Conservation (phyloP, 1,139 yeast species). For the Pichia sp. region DNA sequence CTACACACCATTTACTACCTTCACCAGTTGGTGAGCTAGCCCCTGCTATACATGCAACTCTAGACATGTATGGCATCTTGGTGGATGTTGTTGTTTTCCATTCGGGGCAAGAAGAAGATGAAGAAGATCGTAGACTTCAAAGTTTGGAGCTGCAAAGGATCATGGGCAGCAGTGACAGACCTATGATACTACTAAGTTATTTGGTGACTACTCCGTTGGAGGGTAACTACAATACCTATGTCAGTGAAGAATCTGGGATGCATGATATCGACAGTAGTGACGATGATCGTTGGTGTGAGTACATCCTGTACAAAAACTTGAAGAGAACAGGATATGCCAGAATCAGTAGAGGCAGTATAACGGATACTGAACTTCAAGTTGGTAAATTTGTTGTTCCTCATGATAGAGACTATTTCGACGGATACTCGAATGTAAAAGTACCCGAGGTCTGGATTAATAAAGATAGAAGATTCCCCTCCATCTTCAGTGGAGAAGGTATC, state of each 20-base stretch:
- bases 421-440: slow-evolving; percentile 27
- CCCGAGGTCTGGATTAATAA: slow-evolving; percentile 44
- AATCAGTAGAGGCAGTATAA: slow-evolving; percentile 85
- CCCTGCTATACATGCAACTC: slow-evolving; percentile 95
- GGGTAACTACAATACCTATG: slow-evolving; percentile 91
- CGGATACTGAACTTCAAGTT: slow-evolving; percentile 94
- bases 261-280: slow-evolving; percentile 89
- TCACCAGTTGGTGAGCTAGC: slow-evolving; percentile 98
- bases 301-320: slow-evolving; percentile 80
- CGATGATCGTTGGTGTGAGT: slow-evolving; percentile 99
- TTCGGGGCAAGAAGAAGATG: slow-evolving; percentile 97
- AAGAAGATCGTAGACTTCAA: slow-evolving; percentile 86
- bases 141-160: slow-evolving; percentile 69
- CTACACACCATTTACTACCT: slow-evolving; percentile 87
- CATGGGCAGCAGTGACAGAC: slow-evolving; percentile 75
- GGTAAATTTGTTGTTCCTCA: slow-evolving; percentile 79
- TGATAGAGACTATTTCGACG: slow-evolving; percentile 29
- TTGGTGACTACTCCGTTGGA: slow-evolving; percentile 80
- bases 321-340: slow-evolving; percentile 92
- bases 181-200: slow-evolving; percentile 79
- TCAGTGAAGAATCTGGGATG: slow-evolving; percentile 79
- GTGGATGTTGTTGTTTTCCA: slow-evolving; percentile 96
- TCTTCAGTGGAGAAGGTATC: slow-evolving; percentile 88
- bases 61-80: slow-evolving; percentile 79
- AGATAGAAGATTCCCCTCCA: slow-evolving; percentile 71